Conservation (phyloP, 306 rosid species). For the Rosa rugosa region DNA sequence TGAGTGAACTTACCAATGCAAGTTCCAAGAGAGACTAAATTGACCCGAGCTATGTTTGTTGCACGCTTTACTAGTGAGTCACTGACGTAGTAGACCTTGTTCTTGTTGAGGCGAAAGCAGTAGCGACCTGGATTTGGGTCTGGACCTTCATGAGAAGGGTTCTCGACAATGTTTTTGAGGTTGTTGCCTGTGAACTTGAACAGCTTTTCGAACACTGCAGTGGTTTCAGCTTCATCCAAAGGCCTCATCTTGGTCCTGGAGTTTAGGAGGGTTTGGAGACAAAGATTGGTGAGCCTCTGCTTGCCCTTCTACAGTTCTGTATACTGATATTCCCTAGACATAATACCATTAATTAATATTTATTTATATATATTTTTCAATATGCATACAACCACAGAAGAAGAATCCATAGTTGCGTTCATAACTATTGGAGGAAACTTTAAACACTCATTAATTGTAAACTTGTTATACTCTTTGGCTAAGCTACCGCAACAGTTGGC, state of each 20-base stretch:
- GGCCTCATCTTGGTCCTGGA: conserved; percentile 71
- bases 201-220: conserved; percentile 74
- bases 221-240: conserved; percentile 74
- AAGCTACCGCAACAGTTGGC: background rate
- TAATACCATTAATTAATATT: background rate
- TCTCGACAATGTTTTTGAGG: conserved; percentile 77
- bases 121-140: conserved; percentile 67
- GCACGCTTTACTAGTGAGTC: conserved; percentile 88
- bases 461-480: background rate
- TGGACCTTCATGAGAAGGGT: conserved; percentile 90
- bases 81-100: conserved; percentile 67
- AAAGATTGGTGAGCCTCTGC: background rate
- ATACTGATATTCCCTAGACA: background rate
- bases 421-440: background rate
- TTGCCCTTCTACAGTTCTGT: background rate
- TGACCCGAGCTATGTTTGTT: conserved; percentile 66
- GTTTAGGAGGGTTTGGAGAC: background rate
- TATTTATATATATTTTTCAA: background rate
- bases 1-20: conserved; percentile 92
- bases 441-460: background rate
- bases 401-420: background rate
- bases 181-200: conserved; percentile 89
- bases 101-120: conserved; percentile 90
- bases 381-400: background rate
- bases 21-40: conserved; percentile 66